These are phyloP conservation scores for Penicillium crystallinum DNA, from an alignment of 495 filamentous ascomycete genomes.

Conservation along the genomic window DNA sequence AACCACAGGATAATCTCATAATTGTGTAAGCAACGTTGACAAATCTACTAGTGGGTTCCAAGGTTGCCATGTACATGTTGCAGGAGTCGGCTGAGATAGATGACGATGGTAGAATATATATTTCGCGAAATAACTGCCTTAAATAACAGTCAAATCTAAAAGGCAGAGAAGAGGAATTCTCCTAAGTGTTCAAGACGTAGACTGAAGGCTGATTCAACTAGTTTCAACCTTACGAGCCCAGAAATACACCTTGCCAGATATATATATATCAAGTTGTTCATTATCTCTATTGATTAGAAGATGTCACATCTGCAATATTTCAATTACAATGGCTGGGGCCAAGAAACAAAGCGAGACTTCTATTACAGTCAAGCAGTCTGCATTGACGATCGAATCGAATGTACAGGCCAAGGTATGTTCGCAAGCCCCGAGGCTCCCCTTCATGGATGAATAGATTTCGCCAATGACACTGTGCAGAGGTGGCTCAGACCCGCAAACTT, in stretches of 20 bases:
- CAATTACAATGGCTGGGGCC: conserved; percentile 39
- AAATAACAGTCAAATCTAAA: too few species aligned
- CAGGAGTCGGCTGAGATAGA: too few species aligned
- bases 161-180: too few species aligned
- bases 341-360: conserved; percentile 28
- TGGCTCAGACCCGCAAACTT: conserved; percentile 44
- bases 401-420: conserved; percentile 47
- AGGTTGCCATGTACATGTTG: too few species aligned
- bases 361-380: conserved; percentile 51
- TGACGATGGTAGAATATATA: too few species aligned
- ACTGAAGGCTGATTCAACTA: too few species aligned
- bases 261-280: neutral
- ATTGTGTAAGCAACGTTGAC: too few species aligned
- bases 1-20: too few species aligned
- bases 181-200: too few species aligned
- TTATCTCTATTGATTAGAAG: neutral
- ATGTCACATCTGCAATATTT: conserved; percentile 44
- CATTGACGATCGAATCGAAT: conserved; percentile 48
- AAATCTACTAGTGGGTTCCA: too few species aligned
- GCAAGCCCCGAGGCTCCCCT: neutral
- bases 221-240: too few species aligned
- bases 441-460: neutral
- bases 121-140: too few species aligned
- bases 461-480: conserved; percentile 25
- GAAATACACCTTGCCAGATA: neutral